Evolutionary conservation across 345 rosid genomes (phyloP).

Genomic region (sweet orange (Citrus sinensis)): DNA sequence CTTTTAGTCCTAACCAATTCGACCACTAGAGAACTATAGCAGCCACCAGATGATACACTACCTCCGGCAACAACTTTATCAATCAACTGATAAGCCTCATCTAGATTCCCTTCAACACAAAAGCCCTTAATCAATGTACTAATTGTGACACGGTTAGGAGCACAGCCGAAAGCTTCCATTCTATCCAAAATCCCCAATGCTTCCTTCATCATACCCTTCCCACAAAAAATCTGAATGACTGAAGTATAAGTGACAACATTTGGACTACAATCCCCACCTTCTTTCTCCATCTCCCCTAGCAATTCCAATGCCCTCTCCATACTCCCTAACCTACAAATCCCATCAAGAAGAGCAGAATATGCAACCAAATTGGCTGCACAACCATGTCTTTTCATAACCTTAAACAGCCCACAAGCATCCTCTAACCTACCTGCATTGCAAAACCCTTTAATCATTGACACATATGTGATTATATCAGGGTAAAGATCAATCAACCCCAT

Average conservation of each 20-base stretch:
- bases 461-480: constrained; percentile 62
- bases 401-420: constrained; percentile 58
- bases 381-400: constrained; percentile 50
- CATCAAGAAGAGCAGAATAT: constrained; percentile 68
- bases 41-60: constrained; percentile 55
- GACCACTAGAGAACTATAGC: constrained; percentile 59
- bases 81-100: constrained; percentile 56
- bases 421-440: constrained; percentile 53
- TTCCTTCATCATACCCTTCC: constrained; percentile 43
- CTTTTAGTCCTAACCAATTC: constrained; percentile 48
- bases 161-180: constrained; percentile 59
- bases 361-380: constrained; percentile 57
- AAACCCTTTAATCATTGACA: constrained; percentile 66
- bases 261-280: constrained; percentile 50
- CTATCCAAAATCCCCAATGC: constrained; percentile 67
- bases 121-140: constrained; percentile 59
- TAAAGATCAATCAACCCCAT: constrained; percentile 61
- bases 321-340: constrained; percentile 52
- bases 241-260: constrained; percentile 68
- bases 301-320: constrained; percentile 55
- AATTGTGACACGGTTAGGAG: constrained; percentile 70
- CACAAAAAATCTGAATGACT: constrained; percentile 58
- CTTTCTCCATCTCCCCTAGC: constrained; percentile 70
- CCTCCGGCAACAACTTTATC: constrained; percentile 50
- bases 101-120: constrained; percentile 39